Conservation (phyloP, 352 stramenopile genomes). For the Pythium pyrilobum region DNA sequence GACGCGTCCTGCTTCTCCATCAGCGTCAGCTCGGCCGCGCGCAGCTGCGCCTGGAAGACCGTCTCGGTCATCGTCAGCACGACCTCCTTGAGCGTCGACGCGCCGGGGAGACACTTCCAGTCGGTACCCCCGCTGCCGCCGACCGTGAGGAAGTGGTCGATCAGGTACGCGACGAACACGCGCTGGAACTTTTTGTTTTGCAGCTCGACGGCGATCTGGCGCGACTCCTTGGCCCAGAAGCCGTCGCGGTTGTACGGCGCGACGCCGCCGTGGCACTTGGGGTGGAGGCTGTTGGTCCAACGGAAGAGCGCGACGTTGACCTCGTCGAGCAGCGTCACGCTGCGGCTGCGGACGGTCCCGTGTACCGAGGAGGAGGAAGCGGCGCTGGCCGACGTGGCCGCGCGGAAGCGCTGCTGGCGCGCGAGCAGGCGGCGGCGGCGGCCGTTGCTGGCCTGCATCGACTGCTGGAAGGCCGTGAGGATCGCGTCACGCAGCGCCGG, state of each 20-base stretch:
- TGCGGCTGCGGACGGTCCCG: constrained; percentile 15
- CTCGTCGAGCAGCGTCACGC: constrained; percentile 33
- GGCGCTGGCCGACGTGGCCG: neutral
- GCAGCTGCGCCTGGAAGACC: constrained; percentile 38
- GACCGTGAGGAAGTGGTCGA: constrained; percentile 45
- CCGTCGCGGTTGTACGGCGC: constrained; percentile 39
- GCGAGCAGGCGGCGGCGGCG: neutral
- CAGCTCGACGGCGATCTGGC: constrained; percentile 20
- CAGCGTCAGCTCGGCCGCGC: constrained; percentile 33
- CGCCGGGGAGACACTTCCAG: constrained; percentile 60
- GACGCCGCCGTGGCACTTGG: constrained; percentile 47
- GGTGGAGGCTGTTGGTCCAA: constrained; percentile 42
- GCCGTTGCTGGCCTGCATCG: constrained; percentile 13
- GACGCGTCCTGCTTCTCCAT: constrained; percentile 21
- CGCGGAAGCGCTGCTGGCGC: constrained; percentile 6
- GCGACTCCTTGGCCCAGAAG: constrained; percentile 36
- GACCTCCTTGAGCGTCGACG: constrained; percentile 34
- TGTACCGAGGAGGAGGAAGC: neutral
- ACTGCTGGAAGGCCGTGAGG: constrained; percentile 32
- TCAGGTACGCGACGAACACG: constrained; percentile 41
- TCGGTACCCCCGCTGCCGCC: constrained; percentile 34
- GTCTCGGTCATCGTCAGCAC: constrained; percentile 34
- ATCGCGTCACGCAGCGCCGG: constrained; percentile 49
- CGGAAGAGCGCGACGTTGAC: constrained; percentile 48
- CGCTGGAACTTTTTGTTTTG: constrained; percentile 14